A percentile compares a stretch with the other conserved stretches of the same genome.
Evolutionary conservation across 2,329 filamentous ascomycete genomes (phyloP).

Genomic region (Eurotiales sp.): DNA sequence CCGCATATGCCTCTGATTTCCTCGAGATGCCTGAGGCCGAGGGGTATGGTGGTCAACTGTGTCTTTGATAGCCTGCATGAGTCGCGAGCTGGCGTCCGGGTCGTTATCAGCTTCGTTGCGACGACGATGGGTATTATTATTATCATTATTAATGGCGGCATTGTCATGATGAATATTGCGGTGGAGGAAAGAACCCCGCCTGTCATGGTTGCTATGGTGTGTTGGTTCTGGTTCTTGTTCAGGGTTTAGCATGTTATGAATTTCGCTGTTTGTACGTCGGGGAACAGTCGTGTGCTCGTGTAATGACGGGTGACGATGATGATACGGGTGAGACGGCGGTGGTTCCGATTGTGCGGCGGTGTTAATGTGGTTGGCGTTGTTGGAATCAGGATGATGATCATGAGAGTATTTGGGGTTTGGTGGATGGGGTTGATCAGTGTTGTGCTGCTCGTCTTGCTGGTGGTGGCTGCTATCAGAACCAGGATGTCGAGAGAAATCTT

Average conservation of each 20-base stretch:
- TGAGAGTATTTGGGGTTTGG: neutral
- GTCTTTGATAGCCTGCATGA: conserved; percentile 42
- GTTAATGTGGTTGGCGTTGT: conserved; percentile 1
- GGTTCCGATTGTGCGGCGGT: conserved; percentile 4
- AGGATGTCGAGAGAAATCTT: conserved; percentile 4
- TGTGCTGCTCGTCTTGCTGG: conserved; percentile 6
- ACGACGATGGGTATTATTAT: conserved; percentile 16
- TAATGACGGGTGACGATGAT: conserved; percentile 20
- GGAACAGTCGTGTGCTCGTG: conserved; percentile 25
- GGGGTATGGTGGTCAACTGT: conserved; percentile 27
- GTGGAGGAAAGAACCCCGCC: conserved; percentile 5
- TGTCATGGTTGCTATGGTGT: conserved; percentile 11
- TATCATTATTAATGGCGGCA: conserved; percentile 23
- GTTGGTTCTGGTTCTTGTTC: conserved; percentile 9
- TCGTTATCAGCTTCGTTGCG: conserved; percentile 29
- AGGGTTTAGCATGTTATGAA: conserved; percentile 22
- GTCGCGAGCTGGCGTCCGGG: conserved; percentile 36
- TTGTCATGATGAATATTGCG: conserved; percentile 17
- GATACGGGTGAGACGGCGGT: conserved; percentile 6
- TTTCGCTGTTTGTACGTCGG: conserved; percentile 37
- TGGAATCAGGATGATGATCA: neutral
- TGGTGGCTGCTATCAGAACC: conserved; percentile 2
- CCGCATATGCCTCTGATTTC: neutral
- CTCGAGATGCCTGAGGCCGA: neutral
- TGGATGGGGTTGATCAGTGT: conserved; percentile 2